These are phyloP conservation scores for Gautieria morchelliformis DNA, from an alignment of 768 basidiomycete species.

Conservation along the genomic window DNA sequence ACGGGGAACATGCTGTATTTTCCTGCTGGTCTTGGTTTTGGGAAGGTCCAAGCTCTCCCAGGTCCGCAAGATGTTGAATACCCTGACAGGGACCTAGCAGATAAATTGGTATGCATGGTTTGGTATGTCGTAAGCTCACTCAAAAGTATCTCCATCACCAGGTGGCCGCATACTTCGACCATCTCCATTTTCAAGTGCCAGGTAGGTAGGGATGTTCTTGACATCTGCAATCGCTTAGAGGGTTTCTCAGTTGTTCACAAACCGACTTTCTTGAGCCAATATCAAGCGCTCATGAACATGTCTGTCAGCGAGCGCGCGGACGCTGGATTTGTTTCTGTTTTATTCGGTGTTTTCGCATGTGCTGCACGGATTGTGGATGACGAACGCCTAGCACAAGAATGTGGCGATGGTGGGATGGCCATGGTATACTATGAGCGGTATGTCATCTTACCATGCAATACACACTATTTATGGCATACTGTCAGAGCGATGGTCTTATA, in stretches of 20 bases:
- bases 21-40: slow-evolving; percentile 80
- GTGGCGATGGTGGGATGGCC: slow-evolving; percentile 77
- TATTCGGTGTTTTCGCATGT: slow-evolving; percentile 89
- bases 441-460: slow-evolving; percentile 14
- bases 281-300: slow-evolving; percentile 66
- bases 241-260: slow-evolving; percentile 57
- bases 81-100: slow-evolving; percentile 74
- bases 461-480: slow-evolving; percentile 2
- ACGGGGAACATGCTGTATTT: slow-evolving; percentile 83
- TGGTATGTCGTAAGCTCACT: no score
- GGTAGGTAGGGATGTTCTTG: not conserved
- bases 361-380: slow-evolving; percentile 74
- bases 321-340: slow-evolving; percentile 67
- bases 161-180: slow-evolving; percentile 82
- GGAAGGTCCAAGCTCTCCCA: slow-evolving; percentile 74
- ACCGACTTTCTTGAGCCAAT: slow-evolving; percentile 67
- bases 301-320: slow-evolving; percentile 43
- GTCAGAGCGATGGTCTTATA: slow-evolving; percentile 78
- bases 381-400: slow-evolving; percentile 41
- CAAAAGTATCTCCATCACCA: slow-evolving; percentile 18
- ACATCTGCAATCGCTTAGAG: not conserved
- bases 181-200: slow-evolving; percentile 83
- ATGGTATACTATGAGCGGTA: slow-evolving; percentile 88
- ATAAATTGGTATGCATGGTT: slow-evolving; percentile 59
- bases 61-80: slow-evolving; percentile 81